Base-by-base conservation (phyloP, 257 asterid species). In the Primulina eburnea region DNA sequence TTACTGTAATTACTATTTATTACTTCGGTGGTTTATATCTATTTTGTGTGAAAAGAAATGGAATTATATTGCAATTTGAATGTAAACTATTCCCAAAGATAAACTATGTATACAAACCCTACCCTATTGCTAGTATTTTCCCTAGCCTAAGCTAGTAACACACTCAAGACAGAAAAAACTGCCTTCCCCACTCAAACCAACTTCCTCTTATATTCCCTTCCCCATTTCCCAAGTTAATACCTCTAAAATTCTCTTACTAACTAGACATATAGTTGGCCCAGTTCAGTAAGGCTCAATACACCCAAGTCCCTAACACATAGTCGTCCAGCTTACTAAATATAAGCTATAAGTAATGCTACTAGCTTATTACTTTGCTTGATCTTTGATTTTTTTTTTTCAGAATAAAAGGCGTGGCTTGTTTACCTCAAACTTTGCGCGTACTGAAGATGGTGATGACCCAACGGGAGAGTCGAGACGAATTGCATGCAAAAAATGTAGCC, bases 401-500 rank as follows among this genome's bases (percentile, higher is more conserved):
- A 85, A 73, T 75, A 78, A 81, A 75, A 81, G 92, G 74, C 85
- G 70, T 8, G 86, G 89, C 47, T 76, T 82, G 70, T 86, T 82
- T 74, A 64, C 79, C 74, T 76, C 92, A 8, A 76, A 84, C 53
- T 82, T 76, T 75, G 71, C 71, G 40, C 92, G 72, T 50, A 73
- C 86, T 53, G 92, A 87, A 82, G 87, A 73, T 60, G 82, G 79
- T 3, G 91, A 80, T 74, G 92, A 86, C 60, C 78, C 80, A 55
- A 71, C 67, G 32, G 90, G 80, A 64, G 97, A 89, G 70, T 80
- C 88, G 12, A 79, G 94, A 79, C 83, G 78, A 47, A 89, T 93
- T 69, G 89, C 96, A 50, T 93, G 99, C 85, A 89, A 77, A 75
- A 93, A 93, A 82, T 93, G 99, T 81, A 91, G 90, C 70, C 72